phyloP scores from a whole-genome alignment of 208 protist genomes.

The Angomonas desouzai region DNA sequence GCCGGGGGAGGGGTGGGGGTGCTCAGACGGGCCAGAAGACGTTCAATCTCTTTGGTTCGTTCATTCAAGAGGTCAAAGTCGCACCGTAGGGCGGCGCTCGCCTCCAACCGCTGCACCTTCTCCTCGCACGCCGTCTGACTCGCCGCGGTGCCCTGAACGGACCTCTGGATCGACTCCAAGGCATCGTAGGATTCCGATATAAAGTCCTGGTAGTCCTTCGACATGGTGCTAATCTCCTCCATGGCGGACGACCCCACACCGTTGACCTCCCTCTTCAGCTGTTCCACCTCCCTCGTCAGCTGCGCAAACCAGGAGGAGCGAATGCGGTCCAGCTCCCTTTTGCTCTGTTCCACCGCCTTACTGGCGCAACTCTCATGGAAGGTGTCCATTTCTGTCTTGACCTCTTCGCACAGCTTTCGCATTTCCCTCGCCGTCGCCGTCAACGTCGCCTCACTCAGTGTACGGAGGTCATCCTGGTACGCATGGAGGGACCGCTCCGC shows the following conservation, averaged over 20 bases:
- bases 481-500: constrained; percentile 57
- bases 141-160: constrained; percentile 18
- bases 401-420: constrained; percentile 21
- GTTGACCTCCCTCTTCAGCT: constrained; percentile 41
- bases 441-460: constrained; percentile 33
- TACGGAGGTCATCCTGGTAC: constrained; percentile 55
- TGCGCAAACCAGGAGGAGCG: constrained; percentile 35
- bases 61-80: constrained; percentile 20
- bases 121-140: constrained; percentile 15
- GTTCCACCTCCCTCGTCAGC: constrained; percentile 28
- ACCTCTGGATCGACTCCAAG: constrained; percentile 20
- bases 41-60: constrained; percentile 19
- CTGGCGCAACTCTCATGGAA: constrained; percentile 43
- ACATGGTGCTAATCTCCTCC: constrained; percentile 31
- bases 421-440: constrained; percentile 27
- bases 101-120: constrained; percentile 18
- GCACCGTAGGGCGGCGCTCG: not conserved
- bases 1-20: not conserved
- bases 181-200: constrained; percentile 32
- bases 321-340: constrained; percentile 45
- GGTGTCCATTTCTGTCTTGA: constrained; percentile 33
- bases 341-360: constrained; percentile 33
- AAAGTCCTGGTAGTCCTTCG: constrained; percentile 34
- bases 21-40: constrained; percentile 12
- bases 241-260: constrained; percentile 25